These are phyloP conservation scores for Sclerotinia sclerotiorum DNA, from an alignment of 2,329 filamentous ascomycete genomes.

Conservation along the genomic window DNA sequence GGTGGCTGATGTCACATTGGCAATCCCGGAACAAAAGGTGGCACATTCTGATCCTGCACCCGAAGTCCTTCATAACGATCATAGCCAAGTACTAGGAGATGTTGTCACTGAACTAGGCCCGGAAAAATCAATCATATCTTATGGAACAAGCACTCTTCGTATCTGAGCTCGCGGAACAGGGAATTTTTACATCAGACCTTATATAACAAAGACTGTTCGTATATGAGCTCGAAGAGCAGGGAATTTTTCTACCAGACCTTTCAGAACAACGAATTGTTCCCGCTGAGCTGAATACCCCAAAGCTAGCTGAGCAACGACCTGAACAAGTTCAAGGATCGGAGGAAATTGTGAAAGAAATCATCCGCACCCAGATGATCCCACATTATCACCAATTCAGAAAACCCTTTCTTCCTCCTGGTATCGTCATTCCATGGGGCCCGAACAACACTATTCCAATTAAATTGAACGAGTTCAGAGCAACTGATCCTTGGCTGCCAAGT, in stretches of 20 bases:
- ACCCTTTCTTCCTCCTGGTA: neutral
- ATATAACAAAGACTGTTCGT: neutral
- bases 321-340: neutral
- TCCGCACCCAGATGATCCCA: neutral
- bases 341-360: neutral
- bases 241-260: neutral
- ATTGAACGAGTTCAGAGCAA: neutral
- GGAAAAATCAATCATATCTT: neutral
- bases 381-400: neutral
- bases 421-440: neutral
- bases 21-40: too few relatives aligned
- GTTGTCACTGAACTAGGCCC: neutral
- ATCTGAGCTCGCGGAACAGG: neutral
- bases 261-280: neutral
- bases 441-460: neutral
- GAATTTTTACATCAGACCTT: neutral
- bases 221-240: neutral
- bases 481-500: neutral
- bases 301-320: neutral
- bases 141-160: neutral
- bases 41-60: too few relatives aligned
- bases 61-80: neutral
- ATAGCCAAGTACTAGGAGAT: neutral
- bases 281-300: too few relatives aligned
- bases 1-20: neutral